Evolutionary conservation across 2,329 filamentous ascomycete species (phyloP).

Genomic region (Shiraia sp.): DNA sequence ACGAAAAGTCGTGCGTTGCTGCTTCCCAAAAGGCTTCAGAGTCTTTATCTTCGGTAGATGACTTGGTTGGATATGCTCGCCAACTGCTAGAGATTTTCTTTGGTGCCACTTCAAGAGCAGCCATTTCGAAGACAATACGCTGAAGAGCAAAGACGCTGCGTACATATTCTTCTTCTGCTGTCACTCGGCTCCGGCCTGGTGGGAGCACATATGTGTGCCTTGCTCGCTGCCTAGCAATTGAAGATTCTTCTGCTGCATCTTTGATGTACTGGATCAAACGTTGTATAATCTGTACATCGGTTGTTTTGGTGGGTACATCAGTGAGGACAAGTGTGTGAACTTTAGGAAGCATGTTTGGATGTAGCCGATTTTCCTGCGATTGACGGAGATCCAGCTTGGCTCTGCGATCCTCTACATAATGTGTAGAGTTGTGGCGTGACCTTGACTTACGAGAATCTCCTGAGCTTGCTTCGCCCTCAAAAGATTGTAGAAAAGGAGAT

Average conservation of each 20-base stretch:
- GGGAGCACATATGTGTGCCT: constrained; percentile 61
- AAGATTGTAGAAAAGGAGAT: constrained; percentile 15
- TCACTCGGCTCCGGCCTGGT: constrained; percentile 57
- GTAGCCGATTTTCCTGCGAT: constrained; percentile 45
- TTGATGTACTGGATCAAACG: constrained; percentile 59
- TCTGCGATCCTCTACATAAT: constrained; percentile 35
- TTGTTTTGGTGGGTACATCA: constrained; percentile 56
- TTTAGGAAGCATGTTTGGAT: constrained; percentile 60
- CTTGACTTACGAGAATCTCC: constrained; percentile 1
- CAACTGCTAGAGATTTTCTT: constrained; percentile 50
- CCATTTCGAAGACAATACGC: constrained; percentile 59
- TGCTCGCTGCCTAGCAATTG: constrained; percentile 58
- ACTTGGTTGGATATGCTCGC: constrained; percentile 53
- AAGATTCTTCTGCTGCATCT: constrained; percentile 59
- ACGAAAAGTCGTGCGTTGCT: constrained; percentile 63
- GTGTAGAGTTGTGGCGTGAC: constrained; percentile 26
- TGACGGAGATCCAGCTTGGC: constrained; percentile 38
- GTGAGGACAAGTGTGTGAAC: constrained; percentile 61
- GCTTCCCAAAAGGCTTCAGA: constrained; percentile 64
- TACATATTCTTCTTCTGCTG: constrained; percentile 54
- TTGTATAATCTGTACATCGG: constrained; percentile 42
- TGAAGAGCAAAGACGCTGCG: constrained; percentile 59
- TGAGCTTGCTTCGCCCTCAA: constrained; percentile 4
- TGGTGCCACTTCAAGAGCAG: constrained; percentile 22
- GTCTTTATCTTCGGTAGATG: constrained; percentile 62